A percentile compares a stretch with the other conserved stretches of the same genome.
Conservation (phyloP, 2,329 filamentous ascomycete genomes). For the Didymella sp. region DNA sequence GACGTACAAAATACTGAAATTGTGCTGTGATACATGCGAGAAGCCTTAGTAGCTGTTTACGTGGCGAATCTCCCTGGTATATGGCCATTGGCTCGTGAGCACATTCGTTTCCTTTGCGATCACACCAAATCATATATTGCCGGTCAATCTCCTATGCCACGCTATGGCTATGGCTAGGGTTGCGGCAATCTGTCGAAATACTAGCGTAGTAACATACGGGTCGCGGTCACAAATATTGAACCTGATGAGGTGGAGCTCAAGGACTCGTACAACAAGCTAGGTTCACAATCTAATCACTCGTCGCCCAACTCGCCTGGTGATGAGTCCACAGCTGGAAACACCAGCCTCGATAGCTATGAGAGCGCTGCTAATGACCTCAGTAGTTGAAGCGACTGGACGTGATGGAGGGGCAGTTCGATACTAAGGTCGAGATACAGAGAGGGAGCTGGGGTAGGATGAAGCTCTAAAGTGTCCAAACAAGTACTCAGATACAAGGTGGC, state of each 20-base stretch:
- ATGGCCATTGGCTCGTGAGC: slow-evolving; percentile 59
- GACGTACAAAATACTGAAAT: slow-evolving; percentile 50
- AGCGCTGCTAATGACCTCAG: slow-evolving; percentile 19
- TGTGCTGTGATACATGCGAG: slow-evolving; percentile 62
- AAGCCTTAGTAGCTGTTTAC: slow-evolving; percentile 61
- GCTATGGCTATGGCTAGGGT: slow-evolving; percentile 29
- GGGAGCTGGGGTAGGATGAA: slow-evolving; percentile 24
- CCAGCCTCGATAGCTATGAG: slow-evolving; percentile 32
- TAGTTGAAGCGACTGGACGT: slow-evolving; percentile 21
- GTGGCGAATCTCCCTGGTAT: slow-evolving; percentile 63
- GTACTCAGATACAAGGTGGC: slow-evolving; percentile 21
- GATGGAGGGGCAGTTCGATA: slow-evolving; percentile 37
- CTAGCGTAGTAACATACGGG: slow-evolving; percentile 20
- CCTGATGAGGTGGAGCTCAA: slow-evolving; percentile 36
- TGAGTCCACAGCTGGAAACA: slow-evolving; percentile 15
- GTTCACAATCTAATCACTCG: slow-evolving; percentile 15
- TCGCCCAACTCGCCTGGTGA: not conserved
- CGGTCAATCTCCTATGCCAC: slow-evolving; percentile 22
- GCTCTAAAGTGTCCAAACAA: slow-evolving; percentile 9
- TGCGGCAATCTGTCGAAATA: slow-evolving; percentile 29
- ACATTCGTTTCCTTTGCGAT: slow-evolving; percentile 47
- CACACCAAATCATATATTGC: slow-evolving; percentile 28
- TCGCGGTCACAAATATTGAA: slow-evolving; percentile 2
- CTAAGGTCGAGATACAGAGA: slow-evolving; percentile 39
- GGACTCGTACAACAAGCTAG: slow-evolving; percentile 20